These are phyloP conservation scores for Nicotiana otophora DNA, from an alignment of 257 asterid species.

Conservation along the genomic window DNA sequence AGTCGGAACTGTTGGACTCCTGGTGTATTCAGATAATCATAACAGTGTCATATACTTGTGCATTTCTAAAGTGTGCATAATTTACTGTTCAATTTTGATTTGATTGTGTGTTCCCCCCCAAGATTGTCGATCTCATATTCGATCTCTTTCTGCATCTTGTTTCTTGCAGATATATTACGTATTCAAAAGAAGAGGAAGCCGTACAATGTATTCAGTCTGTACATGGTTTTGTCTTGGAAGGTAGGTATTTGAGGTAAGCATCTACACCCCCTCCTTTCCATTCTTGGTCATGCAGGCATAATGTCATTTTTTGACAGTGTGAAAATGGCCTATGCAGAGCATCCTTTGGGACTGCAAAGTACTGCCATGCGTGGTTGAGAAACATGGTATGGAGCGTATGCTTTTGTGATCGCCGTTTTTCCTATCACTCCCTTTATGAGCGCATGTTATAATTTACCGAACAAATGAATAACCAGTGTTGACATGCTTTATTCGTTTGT, in stretches of 20 bases:
- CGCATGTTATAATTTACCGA: not conserved
- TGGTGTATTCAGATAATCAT: not conserved
- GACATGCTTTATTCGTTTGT: conserved; percentile 21
- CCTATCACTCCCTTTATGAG: conserved; percentile 6
- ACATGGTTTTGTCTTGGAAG: conserved; percentile 87
- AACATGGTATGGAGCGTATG: conserved; percentile 52
- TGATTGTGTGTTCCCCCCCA: not conserved
- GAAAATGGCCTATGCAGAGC: conserved; percentile 58
- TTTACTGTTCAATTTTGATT: not conserved
- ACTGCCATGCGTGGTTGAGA: conserved; percentile 97
- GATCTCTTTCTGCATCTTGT: not conserved
- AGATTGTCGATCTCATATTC: not conserved
- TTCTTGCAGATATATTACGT: conserved; percentile 73
- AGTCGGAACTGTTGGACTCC: not conserved
- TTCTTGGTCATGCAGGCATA: not conserved
- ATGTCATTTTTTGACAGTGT: conserved; percentile 1
- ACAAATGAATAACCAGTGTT: conserved; percentile 15
- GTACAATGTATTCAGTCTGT: conserved; percentile 82
- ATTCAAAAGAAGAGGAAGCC: conserved; percentile 90
- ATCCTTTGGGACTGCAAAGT: conserved; percentile 97
- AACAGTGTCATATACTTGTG: not conserved
- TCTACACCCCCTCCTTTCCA: conserved; percentile 15
- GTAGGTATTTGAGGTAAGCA: conserved; percentile 75
- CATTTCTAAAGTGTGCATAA: not conserved
- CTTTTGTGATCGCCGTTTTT: conserved; percentile 1